These are phyloP conservation scores for Acanthamoeba royreba DNA, from an alignment of 208 protist species.

Conservation along the genomic window DNA sequence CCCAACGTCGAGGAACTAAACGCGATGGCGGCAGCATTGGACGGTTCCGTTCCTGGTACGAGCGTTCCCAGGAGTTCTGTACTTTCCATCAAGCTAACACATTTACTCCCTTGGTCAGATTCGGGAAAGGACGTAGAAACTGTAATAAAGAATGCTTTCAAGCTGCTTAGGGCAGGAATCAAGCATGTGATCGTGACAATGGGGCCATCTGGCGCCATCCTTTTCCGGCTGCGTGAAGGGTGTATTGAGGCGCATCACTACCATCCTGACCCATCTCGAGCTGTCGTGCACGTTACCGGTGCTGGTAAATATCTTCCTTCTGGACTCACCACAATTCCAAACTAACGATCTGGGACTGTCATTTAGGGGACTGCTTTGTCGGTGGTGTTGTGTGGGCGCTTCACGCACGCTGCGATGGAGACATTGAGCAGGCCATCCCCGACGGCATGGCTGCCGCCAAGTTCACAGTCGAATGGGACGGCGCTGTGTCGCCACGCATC, in stretches of 20 bases:
- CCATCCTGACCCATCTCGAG: neutral
- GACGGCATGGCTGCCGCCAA: neutral
- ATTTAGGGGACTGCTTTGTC: constrained; percentile 20
- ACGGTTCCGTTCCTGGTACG: neutral
- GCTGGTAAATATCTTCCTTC: too few relatives aligned
- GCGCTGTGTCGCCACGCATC: neutral
- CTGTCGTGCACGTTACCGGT: neutral
- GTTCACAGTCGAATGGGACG: constrained; percentile 6
- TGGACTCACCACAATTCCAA: too few relatives aligned
- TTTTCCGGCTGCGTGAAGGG: neutral
- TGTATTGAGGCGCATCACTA: neutral
- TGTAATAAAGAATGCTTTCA: neutral
- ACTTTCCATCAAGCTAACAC: neutral
- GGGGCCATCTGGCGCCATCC: neutral
- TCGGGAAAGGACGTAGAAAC: neutral
- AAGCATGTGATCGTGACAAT: neutral
- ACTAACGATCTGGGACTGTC: too few relatives aligned
- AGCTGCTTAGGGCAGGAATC: neutral
- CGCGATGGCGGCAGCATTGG: neutral
- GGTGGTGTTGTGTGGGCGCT: neutral
- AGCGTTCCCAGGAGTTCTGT: too few relatives aligned
- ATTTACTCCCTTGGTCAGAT: neutral
- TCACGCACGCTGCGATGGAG: neutral
- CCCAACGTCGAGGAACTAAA: neutral
- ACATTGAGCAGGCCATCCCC: neutral